phyloP scores from a whole-genome alignment of 2,329 filamentous ascomycete species.

The Dactylellina cionopaga region DNA sequence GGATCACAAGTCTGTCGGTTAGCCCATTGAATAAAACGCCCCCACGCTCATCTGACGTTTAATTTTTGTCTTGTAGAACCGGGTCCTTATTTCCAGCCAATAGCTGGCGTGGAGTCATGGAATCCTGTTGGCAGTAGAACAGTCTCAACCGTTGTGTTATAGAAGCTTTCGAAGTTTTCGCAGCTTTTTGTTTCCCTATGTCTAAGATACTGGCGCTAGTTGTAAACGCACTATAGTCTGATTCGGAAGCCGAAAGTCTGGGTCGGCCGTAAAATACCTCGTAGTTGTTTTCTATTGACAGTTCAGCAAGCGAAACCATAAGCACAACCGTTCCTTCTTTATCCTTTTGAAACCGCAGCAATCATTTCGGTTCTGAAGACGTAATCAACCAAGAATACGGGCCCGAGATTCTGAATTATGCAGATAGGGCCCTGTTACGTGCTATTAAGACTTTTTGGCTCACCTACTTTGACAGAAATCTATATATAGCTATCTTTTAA shows the following conservation, averaged over 20 bases:
- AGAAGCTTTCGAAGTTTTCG: neutral
- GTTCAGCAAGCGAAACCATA: constrained; percentile 10
- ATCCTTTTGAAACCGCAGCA: constrained; percentile 4
- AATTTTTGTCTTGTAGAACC: neutral
- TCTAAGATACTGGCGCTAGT: no score
- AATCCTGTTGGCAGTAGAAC: constrained; percentile 3
- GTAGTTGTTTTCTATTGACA: constrained; percentile 10
- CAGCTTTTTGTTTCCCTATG: neutral
- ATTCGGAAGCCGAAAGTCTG: neutral
- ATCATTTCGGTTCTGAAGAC: no score
- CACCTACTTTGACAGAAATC: no score
- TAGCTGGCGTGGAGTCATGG: neutral
- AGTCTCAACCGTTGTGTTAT: constrained; percentile 10
- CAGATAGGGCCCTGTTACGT: no score
- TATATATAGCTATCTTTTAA: no score
- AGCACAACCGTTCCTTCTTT: neutral
- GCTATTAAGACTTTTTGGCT: no score
- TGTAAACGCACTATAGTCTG: constrained; percentile 9
- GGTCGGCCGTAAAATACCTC: neutral
- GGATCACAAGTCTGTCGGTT: no score
- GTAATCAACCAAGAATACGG: no score
- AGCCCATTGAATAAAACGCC: neutral
- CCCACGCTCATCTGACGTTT: neutral
- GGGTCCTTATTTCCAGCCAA: neutral
- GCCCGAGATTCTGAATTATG: no score